phyloP scores from a whole-genome alignment of 177 flowering plant species.

The Vitis hybrid region DNA sequence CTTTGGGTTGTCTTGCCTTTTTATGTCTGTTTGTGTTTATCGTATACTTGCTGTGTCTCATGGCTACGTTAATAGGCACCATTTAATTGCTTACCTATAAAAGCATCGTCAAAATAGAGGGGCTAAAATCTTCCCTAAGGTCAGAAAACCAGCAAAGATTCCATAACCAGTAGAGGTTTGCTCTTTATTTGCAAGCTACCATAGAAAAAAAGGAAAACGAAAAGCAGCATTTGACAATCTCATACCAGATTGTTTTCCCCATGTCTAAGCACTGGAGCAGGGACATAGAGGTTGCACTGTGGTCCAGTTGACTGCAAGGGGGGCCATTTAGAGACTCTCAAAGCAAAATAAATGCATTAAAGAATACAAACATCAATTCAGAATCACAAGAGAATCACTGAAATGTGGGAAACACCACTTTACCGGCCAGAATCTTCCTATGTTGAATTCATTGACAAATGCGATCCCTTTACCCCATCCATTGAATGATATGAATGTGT shows the following conservation, averaged over 20 bases:
- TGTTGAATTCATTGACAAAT: conserved; percentile 68
- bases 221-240: not conserved
- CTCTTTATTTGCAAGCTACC: not conserved
- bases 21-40: too few species aligned
- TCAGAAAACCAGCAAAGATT: too few species aligned
- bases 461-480: conserved; percentile 95
- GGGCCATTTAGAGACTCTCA: not conserved
- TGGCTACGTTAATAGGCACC: too few species aligned
- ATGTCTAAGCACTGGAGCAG: conserved; percentile 73
- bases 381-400: not conserved
- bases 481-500: conserved; percentile 69
- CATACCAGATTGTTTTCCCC: conserved; percentile 83
- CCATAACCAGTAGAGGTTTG: not conserved
- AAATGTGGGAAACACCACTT: not conserved
- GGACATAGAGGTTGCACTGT: conserved; percentile 92
- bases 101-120: too few species aligned
- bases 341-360: not conserved
- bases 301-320: conserved; percentile 75
- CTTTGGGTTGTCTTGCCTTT: too few species aligned
- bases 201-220: not conserved
- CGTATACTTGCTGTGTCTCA: too few species aligned
- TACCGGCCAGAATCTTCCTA: conserved; percentile 98
- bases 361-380: not conserved
- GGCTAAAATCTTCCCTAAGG: too few species aligned
- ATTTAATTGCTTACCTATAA: too few species aligned